Base-by-base conservation (phyloP, 2,329 filamentous ascomycete genomes). In the Cytospora schulzeri region DNA sequence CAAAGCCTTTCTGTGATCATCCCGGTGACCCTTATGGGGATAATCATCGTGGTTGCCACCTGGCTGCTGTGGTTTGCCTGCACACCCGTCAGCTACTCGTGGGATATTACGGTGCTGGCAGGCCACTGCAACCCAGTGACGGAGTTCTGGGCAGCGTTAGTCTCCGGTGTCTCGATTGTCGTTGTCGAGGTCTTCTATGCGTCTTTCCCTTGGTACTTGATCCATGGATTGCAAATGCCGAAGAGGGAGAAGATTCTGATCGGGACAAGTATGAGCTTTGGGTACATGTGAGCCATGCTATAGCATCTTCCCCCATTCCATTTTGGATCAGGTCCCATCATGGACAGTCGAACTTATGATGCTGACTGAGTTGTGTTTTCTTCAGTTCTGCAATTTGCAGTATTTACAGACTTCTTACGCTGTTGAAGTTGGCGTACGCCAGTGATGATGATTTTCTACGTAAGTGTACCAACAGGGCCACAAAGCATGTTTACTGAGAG, bases 171-270 rank as follows among this genome's bases (percentile, higher is more conserved):
- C 3, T 2, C 29, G n/a, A 56, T 67, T 15, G n/a, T 62, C 15
- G 2, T 53, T 12, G 62, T 60, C 24, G 65, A 67, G 33, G 19
- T 67, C 1, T 67, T 64, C 41, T 67, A 67, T 26, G 62, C 62
- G 2, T 61, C 65, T 11, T 67, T 65, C 11, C 63, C 65, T 1
- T 67, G 65, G 65, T 67, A 59, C 12, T 41, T 67, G 19, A 41
- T 67, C 4, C 26, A 54, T 1, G 59, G 55, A 5, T 22, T 66
- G 4, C 50, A 62, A 38, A 65, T 67, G 58, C 65, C 65, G 4
- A 62, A 33, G 55, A 57, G 58, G n/a, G 65, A 67, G 33, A 65
- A 65, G 54, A 65, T 67, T 3, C 17, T 67, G 33, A 60, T 67
- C 6, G 65, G 65, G 11, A 55, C 58, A 17, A 65, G 65, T 33